Conservation (phyloP, 1,284 basidiomycete species). For the Pulveroboletus sp. region DNA sequence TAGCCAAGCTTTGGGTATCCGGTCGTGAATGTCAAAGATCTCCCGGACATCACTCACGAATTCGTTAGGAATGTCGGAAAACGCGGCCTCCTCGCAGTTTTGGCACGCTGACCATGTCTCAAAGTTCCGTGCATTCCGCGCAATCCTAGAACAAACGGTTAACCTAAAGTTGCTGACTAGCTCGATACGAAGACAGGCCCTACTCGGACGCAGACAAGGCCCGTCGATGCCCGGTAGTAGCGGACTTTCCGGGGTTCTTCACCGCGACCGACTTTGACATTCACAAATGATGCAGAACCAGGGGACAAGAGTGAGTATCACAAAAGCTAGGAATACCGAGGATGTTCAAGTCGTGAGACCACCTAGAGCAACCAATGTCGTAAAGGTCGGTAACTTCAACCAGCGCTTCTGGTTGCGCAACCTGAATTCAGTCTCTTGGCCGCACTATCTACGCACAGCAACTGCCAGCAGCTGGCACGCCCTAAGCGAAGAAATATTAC, state of each 20-base stretch:
- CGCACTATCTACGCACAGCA: conserved; percentile 5
- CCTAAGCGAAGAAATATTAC: conserved; percentile 12
- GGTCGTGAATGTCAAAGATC: conserved; percentile 36
- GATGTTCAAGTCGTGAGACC: conserved; percentile 6
- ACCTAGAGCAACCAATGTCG: conserved; percentile 13
- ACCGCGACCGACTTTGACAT: conserved; percentile 27
- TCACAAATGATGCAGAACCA: not conserved
- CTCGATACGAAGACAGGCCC: conserved; percentile 3
- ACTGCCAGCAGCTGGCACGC: not conserved
- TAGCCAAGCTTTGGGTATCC: conserved; percentile 38
- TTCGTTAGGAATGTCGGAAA: conserved; percentile 40
- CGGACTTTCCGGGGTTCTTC: conserved; percentile 19
- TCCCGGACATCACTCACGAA: conserved; percentile 34
- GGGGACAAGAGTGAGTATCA: not conserved
- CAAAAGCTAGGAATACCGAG: not conserved
- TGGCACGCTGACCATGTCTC: conserved; percentile 46
- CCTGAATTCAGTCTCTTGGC: not conserved
- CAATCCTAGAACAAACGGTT: conserved; percentile 37
- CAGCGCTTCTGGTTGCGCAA: not conserved
- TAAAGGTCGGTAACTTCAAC: conserved; percentile 10
- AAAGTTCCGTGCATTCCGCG: conserved; percentile 42
- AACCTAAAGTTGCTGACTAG: not conserved
- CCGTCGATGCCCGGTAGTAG: conserved; percentile 27
- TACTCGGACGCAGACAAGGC: conserved; percentile 37
- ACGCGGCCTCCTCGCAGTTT: conserved; percentile 41